Evolutionary conservation across 2,329 filamentous ascomycete species (phyloP), one percentile per base, ranked within the genome.

Genomic region (Aureobasidium sp.): DNA sequence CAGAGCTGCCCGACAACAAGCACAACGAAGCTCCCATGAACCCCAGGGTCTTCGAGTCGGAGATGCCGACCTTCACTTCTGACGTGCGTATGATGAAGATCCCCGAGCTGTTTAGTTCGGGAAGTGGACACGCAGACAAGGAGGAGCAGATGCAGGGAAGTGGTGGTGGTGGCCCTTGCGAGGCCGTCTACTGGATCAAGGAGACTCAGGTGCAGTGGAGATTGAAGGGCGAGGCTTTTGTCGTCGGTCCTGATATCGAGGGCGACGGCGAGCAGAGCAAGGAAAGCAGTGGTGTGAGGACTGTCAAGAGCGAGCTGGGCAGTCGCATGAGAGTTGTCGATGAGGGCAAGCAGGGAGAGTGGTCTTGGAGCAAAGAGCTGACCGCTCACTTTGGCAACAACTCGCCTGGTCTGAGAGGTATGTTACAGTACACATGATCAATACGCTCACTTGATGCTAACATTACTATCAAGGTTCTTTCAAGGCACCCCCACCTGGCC

Each of bases 361-460:
- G 91, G 90, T 88, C 83, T 67, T 97, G 91, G 87, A 77, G 77
- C 50, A 87, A 79, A 65, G 91, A 96, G 75, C 74, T 97, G 40
- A 91, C 89, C 56, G 89, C 84, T 53, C 90, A 94, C 72, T 97
- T 97, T 82, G 93, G 91, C 22, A 97, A 97, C 73, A 76, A 94
- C 68, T 87, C 84, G 67, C 93, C 93, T 7, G 77, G 79, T 0
- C 91, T 96, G 85, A 82, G 92, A 77, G 84, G 84, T 84, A 71
- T 56, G 74, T 72, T 50, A n/a, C 52, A 35, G 50, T 45, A 19
- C 12, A 7, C 17, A 44, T 9, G 19, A 31, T 9, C 14, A 5
- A 33, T n/a, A 8, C 49, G 65, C 47, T 22, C 45, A 29, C 3
- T 57, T n/a, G 22, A 40, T 22, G 19, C 64, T 66, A 42, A 63